Evolutionary conservation across 2,329 filamentous ascomycete genomes (phyloP), one percentile per base, ranked within the genome.

Genomic region (Leptosphaerulina australis): DNA sequence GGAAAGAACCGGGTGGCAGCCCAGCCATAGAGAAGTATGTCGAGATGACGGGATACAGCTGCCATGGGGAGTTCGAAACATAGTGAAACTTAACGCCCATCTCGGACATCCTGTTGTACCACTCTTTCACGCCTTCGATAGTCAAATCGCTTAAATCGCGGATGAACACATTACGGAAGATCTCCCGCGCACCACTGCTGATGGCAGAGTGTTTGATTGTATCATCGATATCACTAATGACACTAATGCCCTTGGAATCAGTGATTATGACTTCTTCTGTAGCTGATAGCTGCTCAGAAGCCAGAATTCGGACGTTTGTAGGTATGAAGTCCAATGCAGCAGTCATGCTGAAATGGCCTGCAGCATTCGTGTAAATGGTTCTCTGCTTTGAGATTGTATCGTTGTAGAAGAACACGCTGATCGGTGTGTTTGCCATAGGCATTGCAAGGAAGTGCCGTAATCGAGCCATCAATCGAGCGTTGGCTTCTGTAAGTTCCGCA

Each of bases 41-140:
- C 4, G 90, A 88, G 9, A 99, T 77, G 2, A 97, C 85, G 0
- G 94, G 94, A 63, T 90, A 99, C 5, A 99, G 81, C 70, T 99
- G 95, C 95, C 95, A 99, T 0, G 94, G 94, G 40, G 93, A 96
- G 73, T 99, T 99, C n/a, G 94, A 99, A 58, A 96, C 95, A 71
- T 99, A 99, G 69, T 99, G 95, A 43, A 99, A 82, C 62, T 86
- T 84, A 18, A 97, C 93, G 14, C 92, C 91, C 76, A 93, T 84
- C 15, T 85, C 79, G 29, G 88, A 82, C 74, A 99, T 81, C 15
- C 80, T 80, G 26, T 79, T 84, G 68, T 97, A 99, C 93, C 94
- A 97, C 55, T 95, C 90, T 50, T 80, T 83, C 15, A 97, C 92
- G 2, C 94, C 94, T 12, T 91, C 87, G 17, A 99, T 85, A 0